Percentiles rank a stretch among this genome's conserved stretches.
Conservation (phyloP, 495 filamentous ascomycete species). For the Apiosordaria backusii region DNA sequence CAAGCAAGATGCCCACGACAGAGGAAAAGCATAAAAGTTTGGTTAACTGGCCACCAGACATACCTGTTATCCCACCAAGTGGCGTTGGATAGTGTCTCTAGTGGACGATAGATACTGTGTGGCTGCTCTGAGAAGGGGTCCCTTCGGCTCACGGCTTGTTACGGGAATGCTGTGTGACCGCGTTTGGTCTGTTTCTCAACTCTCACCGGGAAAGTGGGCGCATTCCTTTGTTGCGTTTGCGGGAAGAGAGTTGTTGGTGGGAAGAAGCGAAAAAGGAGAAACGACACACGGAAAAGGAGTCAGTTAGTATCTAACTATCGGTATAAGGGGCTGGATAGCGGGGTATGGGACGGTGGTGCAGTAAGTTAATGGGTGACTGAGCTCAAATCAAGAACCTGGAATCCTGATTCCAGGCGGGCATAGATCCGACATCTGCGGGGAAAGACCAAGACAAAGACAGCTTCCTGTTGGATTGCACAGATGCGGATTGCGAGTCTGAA, state of each 20-base stretch:
- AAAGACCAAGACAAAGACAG: conserved; percentile 6
- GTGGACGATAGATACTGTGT: conserved; percentile 8
- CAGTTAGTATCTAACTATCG: neutral
- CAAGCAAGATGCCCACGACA: neutral
- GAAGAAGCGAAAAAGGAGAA: conserved; percentile 1
- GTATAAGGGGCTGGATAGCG: neutral
- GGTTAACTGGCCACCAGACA: neutral
- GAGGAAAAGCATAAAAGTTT: neutral
- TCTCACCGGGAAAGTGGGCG: neutral
- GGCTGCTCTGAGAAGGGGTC: conserved; percentile 2
- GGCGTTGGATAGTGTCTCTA: neutral
- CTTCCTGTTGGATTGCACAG: neutral
- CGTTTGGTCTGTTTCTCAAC: conserved; percentile 2
- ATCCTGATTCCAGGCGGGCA: conserved; percentile 12
- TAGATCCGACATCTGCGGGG: conserved; percentile 7
- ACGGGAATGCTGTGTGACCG: conserved; percentile 21
- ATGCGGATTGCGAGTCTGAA: conserved; percentile 6
- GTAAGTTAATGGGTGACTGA: neutral
- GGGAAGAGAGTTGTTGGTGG: neutral
- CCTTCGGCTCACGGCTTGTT: conserved; percentile 1
- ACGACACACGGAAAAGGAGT: conserved; percentile 1
- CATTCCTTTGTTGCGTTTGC: conserved; percentile 16
- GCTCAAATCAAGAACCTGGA: conserved; percentile 7
- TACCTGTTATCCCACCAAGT: neutral
- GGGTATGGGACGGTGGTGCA: neutral